phyloP scores from a whole-genome alignment of 805 yeast species.

The Zygosaccharomyces kombuchaensis region DNA sequence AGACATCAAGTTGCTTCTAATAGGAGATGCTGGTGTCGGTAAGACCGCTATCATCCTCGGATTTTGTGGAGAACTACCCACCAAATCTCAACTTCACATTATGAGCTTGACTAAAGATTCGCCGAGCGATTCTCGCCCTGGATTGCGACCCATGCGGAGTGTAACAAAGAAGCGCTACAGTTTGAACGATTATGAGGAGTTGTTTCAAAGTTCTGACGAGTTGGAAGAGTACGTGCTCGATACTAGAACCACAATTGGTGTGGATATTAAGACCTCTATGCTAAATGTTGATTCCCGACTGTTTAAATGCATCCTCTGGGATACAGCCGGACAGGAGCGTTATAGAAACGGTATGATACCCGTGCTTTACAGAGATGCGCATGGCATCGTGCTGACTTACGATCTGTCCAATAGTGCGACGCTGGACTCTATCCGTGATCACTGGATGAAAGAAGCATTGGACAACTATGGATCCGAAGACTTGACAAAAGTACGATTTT shows the following conservation, averaged over 20 bases:
- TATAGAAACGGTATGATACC: slow-evolving; percentile 44
- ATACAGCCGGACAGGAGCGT: slow-evolving; percentile 50
- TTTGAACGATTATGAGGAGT: slow-evolving; percentile 33
- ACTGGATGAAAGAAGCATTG: slow-evolving; percentile 43
- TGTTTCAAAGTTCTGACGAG: slow-evolving; percentile 19
- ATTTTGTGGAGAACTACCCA: slow-evolving; percentile 38
- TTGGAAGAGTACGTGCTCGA: slow-evolving; percentile 34
- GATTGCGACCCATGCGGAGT: slow-evolving; percentile 2
- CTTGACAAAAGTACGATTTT: slow-evolving; percentile 35
- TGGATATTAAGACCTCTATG: slow-evolving; percentile 43
- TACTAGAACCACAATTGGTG: slow-evolving; percentile 43
- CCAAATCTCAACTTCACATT: slow-evolving; percentile 19
- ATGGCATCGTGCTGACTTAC: slow-evolving; percentile 43
- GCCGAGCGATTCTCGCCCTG: not conserved
- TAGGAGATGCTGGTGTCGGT: slow-evolving; percentile 48
- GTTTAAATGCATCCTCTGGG: slow-evolving; percentile 46
- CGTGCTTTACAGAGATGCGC: slow-evolving; percentile 43
- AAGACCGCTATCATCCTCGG: slow-evolving; percentile 44
- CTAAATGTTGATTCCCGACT: slow-evolving; percentile 42
- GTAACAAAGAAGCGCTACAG: slow-evolving; percentile 30
- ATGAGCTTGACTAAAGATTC: slow-evolving; percentile 11
- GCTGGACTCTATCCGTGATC: slow-evolving; percentile 37
- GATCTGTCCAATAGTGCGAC: slow-evolving; percentile 40
- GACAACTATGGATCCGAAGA: slow-evolving; percentile 31
- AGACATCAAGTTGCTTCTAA: slow-evolving; percentile 37